Evolutionary conservation across 768 basidiomycete species (phyloP).

Genomic region (Suillus subalutaceus): DNA sequence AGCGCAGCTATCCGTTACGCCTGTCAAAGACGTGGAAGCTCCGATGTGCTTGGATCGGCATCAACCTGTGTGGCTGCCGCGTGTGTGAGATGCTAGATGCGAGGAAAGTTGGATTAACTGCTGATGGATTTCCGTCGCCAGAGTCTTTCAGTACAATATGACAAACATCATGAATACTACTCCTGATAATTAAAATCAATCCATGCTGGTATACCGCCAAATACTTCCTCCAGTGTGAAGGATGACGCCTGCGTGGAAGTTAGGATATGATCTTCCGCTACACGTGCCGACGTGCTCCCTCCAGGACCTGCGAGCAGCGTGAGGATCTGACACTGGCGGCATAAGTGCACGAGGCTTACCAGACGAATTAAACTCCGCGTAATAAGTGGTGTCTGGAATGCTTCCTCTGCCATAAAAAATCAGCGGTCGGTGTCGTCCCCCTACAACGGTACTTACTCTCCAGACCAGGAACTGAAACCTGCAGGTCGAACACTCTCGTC

Average conservation of each 20-base stretch:
- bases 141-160: background rate
- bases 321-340: background rate
- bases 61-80: slow-evolving; percentile 23
- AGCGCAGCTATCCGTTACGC: slow-evolving; percentile 44
- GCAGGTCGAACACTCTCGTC: slow-evolving; percentile 53
- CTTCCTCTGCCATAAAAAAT: slow-evolving; percentile 37
- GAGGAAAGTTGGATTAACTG: background rate
- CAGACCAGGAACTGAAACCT: slow-evolving; percentile 55
- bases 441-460: slow-evolving; percentile 13
- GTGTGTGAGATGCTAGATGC: background rate
- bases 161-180: too few species aligned
- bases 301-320: slow-evolving; percentile 47
- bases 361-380: slow-evolving; percentile 56
- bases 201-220: slow-evolving; percentile 53
- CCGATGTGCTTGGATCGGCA: slow-evolving; percentile 37
- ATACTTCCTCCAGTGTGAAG: slow-evolving; percentile 54
- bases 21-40: slow-evolving; percentile 42
- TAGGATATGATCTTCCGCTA: slow-evolving; percentile 51
- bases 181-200: slow-evolving; percentile 60
- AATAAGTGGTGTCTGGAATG: slow-evolving; percentile 59
- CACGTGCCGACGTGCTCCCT: slow-evolving; percentile 46
- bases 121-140: background rate
- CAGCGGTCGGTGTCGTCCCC: background rate
- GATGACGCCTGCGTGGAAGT: slow-evolving; percentile 20
- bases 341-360: slow-evolving; percentile 33